Evolutionary conservation across 345 rosid species (phyloP).

Genomic region (Eucalyptus marginata): DNA sequence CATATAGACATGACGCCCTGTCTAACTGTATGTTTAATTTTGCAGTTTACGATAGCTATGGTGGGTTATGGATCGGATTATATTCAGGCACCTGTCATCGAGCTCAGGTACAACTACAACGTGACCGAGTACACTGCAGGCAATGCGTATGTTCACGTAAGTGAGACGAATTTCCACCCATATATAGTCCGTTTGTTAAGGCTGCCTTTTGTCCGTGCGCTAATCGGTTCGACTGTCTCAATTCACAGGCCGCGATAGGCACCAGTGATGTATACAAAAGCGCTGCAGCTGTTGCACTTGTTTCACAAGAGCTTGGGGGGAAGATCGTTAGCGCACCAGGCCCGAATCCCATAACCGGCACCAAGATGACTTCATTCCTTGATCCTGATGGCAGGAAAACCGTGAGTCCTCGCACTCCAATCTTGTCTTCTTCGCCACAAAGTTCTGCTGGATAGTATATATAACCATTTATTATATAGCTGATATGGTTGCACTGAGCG

Average conservation of each 20-base stretch:
- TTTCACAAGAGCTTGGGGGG: conserved; percentile 27
- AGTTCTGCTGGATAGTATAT: not conserved
- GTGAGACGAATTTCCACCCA: not conserved
- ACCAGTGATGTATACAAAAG: conserved; percentile 37
- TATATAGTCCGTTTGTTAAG: not conserved
- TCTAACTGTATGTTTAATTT: not conserved
- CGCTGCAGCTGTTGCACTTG: conserved; percentile 16
- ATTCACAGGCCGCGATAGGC: conserved; percentile 12
- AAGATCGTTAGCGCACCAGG: conserved; percentile 26
- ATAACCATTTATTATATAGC: not conserved
- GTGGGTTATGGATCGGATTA: conserved; percentile 29
- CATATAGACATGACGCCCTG: not conserved
- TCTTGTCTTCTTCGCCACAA: not conserved
- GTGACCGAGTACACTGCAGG: conserved; percentile 28
- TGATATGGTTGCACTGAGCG: not conserved
- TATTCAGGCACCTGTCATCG: conserved; percentile 16
- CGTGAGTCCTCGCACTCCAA: not conserved
- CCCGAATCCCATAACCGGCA: conserved; percentile 14
- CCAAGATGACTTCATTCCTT: conserved; percentile 24
- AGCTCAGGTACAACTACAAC: conserved; percentile 26
- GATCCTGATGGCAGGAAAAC: conserved; percentile 44
- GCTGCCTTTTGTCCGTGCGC: not conserved
- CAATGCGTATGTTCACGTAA: conserved; percentile 25
- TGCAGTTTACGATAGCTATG: conserved; percentile 31
- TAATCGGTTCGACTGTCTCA: not conserved